Evolutionary conservation across 371 early-diverging fungal species (phyloP), one percentile per base, ranked within the genome.

Genomic region (Lichtheimia ramosa): DNA sequence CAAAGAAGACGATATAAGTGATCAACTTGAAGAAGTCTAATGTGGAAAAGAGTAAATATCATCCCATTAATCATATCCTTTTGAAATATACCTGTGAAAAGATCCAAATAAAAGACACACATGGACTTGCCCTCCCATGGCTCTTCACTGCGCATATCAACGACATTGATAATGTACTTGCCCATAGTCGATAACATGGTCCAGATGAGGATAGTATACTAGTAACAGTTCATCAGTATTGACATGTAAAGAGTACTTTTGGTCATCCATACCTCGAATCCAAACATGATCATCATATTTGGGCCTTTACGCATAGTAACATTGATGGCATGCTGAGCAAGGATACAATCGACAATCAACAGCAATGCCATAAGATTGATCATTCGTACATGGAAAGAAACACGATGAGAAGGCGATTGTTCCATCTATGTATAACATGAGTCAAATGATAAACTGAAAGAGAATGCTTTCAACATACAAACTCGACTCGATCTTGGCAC

Each of bases 61-160:
- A 15, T 54, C 39, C 28, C 8, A 3, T 3, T 40, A 5, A 43
- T 4, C 12, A 1, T 46, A 5, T 6, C 43, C 14, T 46, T 21
- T 18, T 12, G 1, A 5, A 43, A 24, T 43, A 23, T 79, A 92
- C 92, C 92, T 55, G 84, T 79, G 13, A 91, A 64, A 2, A 95
- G 71, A 56, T 95, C 96, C 65, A 88, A 60, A 63, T 96, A 96
- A 67, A 96, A 96, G 8, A 96, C 79, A 66, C 86, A 92, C 73
- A 94, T 89, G 10, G 92, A 89, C 64, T 96, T 97, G 66, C 90
- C 89, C 61, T 98, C 97, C 98, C 98, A 98, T 51, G 94, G 90
- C 24, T 90, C 84, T 39, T 91, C 91, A 14, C 84, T 81, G 18
- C 87, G 71, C 65, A 90, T 71, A 63, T 98, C 97, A 63, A 94